Base-by-base conservation (phyloP, 2,329 filamentous ascomycete species). In the Scleromitrula shiraiana region DNA sequence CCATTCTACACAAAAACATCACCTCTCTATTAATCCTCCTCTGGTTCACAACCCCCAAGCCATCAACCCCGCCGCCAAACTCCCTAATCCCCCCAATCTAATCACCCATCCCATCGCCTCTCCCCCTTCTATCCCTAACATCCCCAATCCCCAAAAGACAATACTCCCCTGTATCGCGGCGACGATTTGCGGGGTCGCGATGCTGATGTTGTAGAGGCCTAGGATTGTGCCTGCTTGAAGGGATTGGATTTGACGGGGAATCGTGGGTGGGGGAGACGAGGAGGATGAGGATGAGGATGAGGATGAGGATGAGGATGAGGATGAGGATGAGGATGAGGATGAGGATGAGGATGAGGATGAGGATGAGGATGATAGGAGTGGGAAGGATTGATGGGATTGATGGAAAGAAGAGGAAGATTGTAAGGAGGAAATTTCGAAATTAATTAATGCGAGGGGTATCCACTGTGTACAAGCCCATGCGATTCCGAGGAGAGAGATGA, bases 191-290 rank as follows among this genome's bases (percentile, higher is more conserved):
- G 49, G 49, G 2, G 39, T 26, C n/a, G 41, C 36, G n/a, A 51
- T 51, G n/a, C 45, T 30, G 4, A 51, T 51, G 27, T 51, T 51
- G 29, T 40, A 44, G 19, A 51, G 20, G 7, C 49, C 45, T 17
- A 51, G 22, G 37, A 49, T 30, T 19, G 40, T 43, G 8, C 49
- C 49, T 35, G 45, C 39, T 39, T 48, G 48, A 9, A 41, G 17
- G 9, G n/a, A n/a, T n/a, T n/a, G 8, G 15, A 26, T 41, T 15
- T 12, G 9, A 8, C 9, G 38, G 22, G 15, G 9, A 9, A 23
- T 20, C 38, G n/a, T n/a, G n/a, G n/a, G n/a, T n/a, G n/a, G n/a
- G n/a, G n/a, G n/a, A n/a, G n/a, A n/a, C n/a, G n/a, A n/a, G n/a
- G n/a, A n/a, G n/a, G n/a, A n/a, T n/a, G n/a, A n/a, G n/a, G n/a